Evolutionary conservation across 768 basidiomycete species (phyloP).

Genomic region (Xerocomellus dryophilus): DNA sequence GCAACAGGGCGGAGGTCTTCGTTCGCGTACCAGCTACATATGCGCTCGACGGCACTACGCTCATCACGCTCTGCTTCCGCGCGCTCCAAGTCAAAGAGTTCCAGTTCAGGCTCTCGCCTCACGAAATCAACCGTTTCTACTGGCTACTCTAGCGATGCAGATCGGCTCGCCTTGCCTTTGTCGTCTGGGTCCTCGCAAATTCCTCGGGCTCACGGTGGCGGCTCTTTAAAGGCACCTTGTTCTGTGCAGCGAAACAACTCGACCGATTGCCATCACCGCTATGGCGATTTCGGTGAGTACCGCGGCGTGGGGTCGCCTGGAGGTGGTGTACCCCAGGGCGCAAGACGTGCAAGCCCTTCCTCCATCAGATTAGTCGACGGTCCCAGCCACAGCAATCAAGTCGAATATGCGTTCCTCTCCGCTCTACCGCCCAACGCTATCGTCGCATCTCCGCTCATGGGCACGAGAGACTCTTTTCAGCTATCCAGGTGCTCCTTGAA

Average conservation of each 20-base stretch:
- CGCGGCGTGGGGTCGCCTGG: background rate
- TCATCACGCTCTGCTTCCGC: background rate
- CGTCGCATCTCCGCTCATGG: constrained; percentile 22
- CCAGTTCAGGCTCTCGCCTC: constrained; percentile 4
- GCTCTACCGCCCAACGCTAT: constrained; percentile 18
- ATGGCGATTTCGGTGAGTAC: constrained; percentile 8
- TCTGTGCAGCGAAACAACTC: background rate
- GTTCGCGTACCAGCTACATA: constrained; percentile 8
- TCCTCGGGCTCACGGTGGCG: background rate
- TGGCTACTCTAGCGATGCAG: constrained; percentile 3
- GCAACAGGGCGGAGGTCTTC: constrained; percentile 1
- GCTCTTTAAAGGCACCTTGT: background rate
- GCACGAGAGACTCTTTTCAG: constrained; percentile 31
- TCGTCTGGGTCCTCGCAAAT: background rate
- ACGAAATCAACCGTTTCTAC: constrained; percentile 10
- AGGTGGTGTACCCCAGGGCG: background rate
- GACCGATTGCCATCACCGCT: background rate
- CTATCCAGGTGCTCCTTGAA: constrained; percentile 16
- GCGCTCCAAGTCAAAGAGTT: background rate
- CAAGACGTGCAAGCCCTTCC: constrained; percentile 15
- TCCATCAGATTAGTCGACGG: constrained; percentile 28
- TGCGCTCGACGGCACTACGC: background rate
- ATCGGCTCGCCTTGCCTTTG: background rate
- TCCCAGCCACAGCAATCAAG: constrained; percentile 9
- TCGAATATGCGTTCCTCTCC: constrained; percentile 25